A percentile compares a stretch with the other conserved stretches of the same genome.
These are phyloP conservation scores for Postia placenta DNA, from an alignment of 768 basidiomycete genomes.

Conservation along the genomic window DNA sequence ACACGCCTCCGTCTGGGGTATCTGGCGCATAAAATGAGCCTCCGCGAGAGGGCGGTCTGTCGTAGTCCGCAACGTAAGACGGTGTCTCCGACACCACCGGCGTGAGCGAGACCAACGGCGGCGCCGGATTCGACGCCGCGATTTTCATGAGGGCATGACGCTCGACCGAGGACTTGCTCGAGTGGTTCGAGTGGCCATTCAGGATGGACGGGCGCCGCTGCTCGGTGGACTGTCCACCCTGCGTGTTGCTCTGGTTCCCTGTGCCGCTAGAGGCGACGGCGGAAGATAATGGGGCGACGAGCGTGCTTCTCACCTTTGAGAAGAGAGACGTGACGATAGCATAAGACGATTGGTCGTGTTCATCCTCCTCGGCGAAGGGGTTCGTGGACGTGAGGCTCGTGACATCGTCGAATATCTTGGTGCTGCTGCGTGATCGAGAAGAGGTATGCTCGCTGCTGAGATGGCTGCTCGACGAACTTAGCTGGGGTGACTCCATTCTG, in stretches of 20 bases:
- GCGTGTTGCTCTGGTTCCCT: conserved; percentile 24
- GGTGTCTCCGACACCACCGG: conserved; percentile 79
- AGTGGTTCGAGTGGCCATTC: conserved; percentile 38
- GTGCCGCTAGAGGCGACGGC: conserved; percentile 34
- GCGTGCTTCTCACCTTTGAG: conserved; percentile 75
- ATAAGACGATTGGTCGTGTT: conserved; percentile 83
- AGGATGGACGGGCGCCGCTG: conserved; percentile 57
- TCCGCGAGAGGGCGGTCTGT: conserved; percentile 49
- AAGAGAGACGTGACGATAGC: conserved; percentile 77
- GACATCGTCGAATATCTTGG: conserved; percentile 53
- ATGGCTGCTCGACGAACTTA: neutral
- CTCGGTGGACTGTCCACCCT: conserved; percentile 34
- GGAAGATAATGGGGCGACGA: conserved; percentile 60
- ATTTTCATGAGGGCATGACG: conserved; percentile 53
- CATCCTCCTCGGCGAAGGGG: conserved; percentile 90
- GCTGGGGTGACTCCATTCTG: neutral
- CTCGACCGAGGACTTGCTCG: conserved; percentile 46
- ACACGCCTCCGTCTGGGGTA: conserved; percentile 46
- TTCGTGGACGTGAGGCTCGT: conserved; percentile 81
- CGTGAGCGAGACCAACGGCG: conserved; percentile 79
- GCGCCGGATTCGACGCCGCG: conserved; percentile 53
- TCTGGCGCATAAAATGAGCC: conserved; percentile 52
- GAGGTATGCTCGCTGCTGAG: conserved; percentile 22
- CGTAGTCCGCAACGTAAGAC: conserved; percentile 60
- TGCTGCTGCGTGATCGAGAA: conserved; percentile 58